These are phyloP conservation scores for Solanum hybrid DNA, from an alignment of 305 asterid genomes.

Conservation along the genomic window DNA sequence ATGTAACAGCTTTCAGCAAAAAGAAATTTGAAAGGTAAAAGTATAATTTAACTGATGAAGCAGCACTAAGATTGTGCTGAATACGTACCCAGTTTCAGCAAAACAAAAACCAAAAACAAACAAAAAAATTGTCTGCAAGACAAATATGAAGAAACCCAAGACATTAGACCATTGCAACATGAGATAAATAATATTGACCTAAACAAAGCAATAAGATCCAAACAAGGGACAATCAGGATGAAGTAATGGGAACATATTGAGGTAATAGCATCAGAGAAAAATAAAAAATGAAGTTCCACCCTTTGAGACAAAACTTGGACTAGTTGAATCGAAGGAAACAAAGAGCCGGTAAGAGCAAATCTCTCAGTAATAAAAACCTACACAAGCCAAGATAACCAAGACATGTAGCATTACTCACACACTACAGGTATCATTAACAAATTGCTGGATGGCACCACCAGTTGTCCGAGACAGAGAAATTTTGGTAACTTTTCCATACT, in stretches of 20 bases:
- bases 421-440: constrained; percentile 79
- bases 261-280: neutral
- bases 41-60: neutral
- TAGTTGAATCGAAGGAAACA: neutral
- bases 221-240: neutral
- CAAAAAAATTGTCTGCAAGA: neutral
- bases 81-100: neutral
- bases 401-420: constrained; percentile 42
- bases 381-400: neutral
- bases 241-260: neutral
- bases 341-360: neutral
- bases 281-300: neutral
- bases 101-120: neutral
- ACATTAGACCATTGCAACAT: neutral
- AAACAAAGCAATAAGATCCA: neutral
- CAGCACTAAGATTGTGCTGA: neutral
- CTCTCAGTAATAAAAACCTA: neutral
- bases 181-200: neutral
- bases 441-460: constrained; percentile 89
- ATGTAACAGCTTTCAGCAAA: neutral
- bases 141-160: neutral
- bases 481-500: constrained; percentile 86
- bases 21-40: neutral
- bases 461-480: constrained; percentile 90
- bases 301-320: neutral